Base-by-base conservation (phyloP, 1,284 basidiomycete species). In the Puccinia hordei region DNA sequence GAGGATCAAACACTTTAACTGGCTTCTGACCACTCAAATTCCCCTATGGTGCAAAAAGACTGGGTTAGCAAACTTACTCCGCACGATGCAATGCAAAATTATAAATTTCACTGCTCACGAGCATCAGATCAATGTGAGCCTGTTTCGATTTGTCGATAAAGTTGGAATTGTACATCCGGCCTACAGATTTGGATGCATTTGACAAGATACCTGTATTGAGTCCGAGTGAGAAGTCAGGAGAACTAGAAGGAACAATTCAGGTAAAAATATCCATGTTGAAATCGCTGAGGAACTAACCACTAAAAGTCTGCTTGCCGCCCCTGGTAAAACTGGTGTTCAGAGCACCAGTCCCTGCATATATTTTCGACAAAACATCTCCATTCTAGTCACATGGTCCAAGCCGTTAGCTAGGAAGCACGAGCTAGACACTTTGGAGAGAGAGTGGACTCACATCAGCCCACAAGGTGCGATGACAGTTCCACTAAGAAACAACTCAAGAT, bases 91-190 rank as follows among this genome's bases (percentile, higher is more conserved):
- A n/a, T 53, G 51, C 17, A n/a, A 53, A 4, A n/a, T 5, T 15
- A n/a, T 53, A 49, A 66, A 49, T 38, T 24, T 24, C 27, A 24
- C 15, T 19, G 85, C 90, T 77, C 81, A 94, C 94, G 82, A 99
- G 88, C 83, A 99, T 92, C 89, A 94, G 92, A 84, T 99, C 97
- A 82, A 99, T 98, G 0, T 95, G 93, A 24, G 90, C 87, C 84
- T 99, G 97, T 85, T 99, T 99, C 63, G 89, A 90, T 85, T 93
- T 94, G 86, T 99, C 97, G 83, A 96, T 93, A 85, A 99, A 98
- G 85, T 98, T 98, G 86, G 96, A 97, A 85, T 98, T 97, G 84
- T 98, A 98, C 78, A 96, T 95, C 81, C 95, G 90, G 19, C 86
- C 85, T 27, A 97, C 93, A 84, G 94, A 96, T 86, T 99, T 99